These are phyloP conservation scores for Pythium aquatile DNA, from an alignment of 352 stramenopile species.

Conservation along the genomic window DNA sequence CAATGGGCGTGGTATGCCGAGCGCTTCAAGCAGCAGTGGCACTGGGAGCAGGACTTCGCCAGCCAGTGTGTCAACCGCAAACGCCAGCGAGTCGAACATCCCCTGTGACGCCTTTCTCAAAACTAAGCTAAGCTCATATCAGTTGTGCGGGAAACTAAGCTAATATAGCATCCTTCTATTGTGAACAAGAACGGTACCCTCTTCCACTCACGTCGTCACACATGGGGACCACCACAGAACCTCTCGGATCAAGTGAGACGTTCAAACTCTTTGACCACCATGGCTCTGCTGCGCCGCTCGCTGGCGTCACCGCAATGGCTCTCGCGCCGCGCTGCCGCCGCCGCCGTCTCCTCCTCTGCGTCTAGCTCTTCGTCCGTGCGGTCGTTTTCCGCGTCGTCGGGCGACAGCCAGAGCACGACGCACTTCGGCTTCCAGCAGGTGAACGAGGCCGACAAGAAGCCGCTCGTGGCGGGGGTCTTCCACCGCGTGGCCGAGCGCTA, in stretches of 20 bases:
- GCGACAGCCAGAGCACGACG: constrained; percentile 42
- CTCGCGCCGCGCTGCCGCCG: background rate
- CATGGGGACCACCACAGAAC: constrained; percentile 7
- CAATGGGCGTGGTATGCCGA: background rate
- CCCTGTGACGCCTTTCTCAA: background rate
- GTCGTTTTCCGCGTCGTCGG: background rate
- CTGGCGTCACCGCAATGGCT: background rate
- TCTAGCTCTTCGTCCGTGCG: background rate
- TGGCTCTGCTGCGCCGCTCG: constrained; percentile 3
- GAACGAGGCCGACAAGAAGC: constrained; percentile 91
- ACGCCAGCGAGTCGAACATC: background rate
- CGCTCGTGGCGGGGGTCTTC: constrained; percentile 96
- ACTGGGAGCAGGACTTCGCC: background rate
- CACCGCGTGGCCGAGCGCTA: constrained; percentile 95
- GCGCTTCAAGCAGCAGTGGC: background rate
- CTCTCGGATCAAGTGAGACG: background rate
- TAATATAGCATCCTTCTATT: background rate
- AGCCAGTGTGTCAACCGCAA: constrained; percentile 1
- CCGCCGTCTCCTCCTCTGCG: background rate
- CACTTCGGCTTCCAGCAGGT: constrained; percentile 92
- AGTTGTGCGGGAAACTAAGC: background rate
- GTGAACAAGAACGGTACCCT: background rate
- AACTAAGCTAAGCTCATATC: background rate
- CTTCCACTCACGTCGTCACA: background rate
- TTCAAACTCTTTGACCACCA: background rate